These are phyloP conservation scores for Przewalskia tangutica DNA, from an alignment of 257 asterid genomes.

Conservation along the genomic window DNA sequence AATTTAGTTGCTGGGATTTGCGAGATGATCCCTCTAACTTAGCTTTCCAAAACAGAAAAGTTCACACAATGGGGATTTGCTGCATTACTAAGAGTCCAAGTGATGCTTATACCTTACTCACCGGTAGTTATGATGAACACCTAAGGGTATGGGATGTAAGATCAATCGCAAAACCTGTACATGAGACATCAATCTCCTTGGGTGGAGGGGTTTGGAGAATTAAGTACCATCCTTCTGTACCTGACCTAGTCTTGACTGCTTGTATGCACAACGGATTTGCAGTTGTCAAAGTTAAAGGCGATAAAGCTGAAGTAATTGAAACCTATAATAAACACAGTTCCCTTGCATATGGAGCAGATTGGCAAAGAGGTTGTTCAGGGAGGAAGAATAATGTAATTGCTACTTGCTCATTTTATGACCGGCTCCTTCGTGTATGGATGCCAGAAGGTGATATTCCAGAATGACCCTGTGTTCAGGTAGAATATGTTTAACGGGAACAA, in stretches of 20 bases:
- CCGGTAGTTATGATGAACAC: slow-evolving; percentile 80
- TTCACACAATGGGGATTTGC: slow-evolving; percentile 77
- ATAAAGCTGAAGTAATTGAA: slow-evolving; percentile 37
- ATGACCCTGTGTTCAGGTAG: neutral
- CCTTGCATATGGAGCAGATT: slow-evolving; percentile 92
- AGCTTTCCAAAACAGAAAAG: slow-evolving; percentile 55
- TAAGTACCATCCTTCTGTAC: slow-evolving; percentile 57
- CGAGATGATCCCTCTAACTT: slow-evolving; percentile 47
- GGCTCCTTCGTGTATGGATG: slow-evolving; percentile 59
- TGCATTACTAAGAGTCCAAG: slow-evolving; percentile 68
- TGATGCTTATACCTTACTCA: slow-evolving; percentile 49
- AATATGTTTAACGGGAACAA: neutral
- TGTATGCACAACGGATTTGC: slow-evolving; percentile 87
- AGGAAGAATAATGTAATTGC: slow-evolving; percentile 33
- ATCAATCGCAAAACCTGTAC: slow-evolving; percentile 49
- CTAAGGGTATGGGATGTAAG: slow-evolving; percentile 85
- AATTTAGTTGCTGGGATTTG: slow-evolving; percentile 76
- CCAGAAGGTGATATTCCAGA: slow-evolving; percentile 26
- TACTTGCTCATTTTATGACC: slow-evolving; percentile 88
- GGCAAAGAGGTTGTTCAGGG: slow-evolving; percentile 54
- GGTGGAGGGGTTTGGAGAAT: slow-evolving; percentile 89
- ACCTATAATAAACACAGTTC: slow-evolving; percentile 49
- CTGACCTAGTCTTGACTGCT: slow-evolving; percentile 59
- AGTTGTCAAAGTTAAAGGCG: slow-evolving; percentile 37
- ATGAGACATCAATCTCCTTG: slow-evolving; percentile 37